Evolutionary conservation across 345 rosid genomes (phyloP), one percentile per base, ranked within the genome.

Genomic region (Linum tenue): DNA sequence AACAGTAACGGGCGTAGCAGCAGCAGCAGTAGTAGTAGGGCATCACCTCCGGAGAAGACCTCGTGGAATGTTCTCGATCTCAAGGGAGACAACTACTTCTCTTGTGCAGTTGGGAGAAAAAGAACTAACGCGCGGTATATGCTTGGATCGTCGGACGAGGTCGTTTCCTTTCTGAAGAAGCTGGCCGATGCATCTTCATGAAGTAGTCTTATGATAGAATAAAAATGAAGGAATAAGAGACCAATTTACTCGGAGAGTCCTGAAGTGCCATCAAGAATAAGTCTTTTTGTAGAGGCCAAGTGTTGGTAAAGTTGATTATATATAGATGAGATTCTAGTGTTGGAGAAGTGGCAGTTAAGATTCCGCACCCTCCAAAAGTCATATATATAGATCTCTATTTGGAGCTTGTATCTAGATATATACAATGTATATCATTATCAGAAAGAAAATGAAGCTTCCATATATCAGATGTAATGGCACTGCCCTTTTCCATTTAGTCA

Each of bases 21-120:
- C 31, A 22, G 31, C 31, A 22, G 31, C 31, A 22, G 31, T 22
- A 22, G 31, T 22, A 22, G 31, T 22, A 83, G 84, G 10, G 76
- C 92, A 37, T 79, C 92, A 12, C 83, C 31, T 22, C 31, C 86
- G 0, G 99, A 91, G 63, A 95, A 86, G 77, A 86, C 76, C 40
- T 86, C 99, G 7, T 91, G 95, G 95, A 95, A 86, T 50, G 97
- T 95, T 72, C 99, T 95, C 51, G 99, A 95, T 79, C 97, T 95
- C 69, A 95, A 89, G 73, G 92, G 89, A 60, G 97, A 91, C 60
- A 91, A 95, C 73, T 95, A 95, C 77, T 95, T 95, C 82, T 95
- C 99, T 8, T 89, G 97, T 48, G 81, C 99, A 0, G 99, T 95
- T 3, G 96, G 95, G 12, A 83, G 99, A 64, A 77, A 80, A 5